phyloP scores from a whole-genome alignment of 352 stramenopile genomes.

The Globisporangium polare region DNA sequence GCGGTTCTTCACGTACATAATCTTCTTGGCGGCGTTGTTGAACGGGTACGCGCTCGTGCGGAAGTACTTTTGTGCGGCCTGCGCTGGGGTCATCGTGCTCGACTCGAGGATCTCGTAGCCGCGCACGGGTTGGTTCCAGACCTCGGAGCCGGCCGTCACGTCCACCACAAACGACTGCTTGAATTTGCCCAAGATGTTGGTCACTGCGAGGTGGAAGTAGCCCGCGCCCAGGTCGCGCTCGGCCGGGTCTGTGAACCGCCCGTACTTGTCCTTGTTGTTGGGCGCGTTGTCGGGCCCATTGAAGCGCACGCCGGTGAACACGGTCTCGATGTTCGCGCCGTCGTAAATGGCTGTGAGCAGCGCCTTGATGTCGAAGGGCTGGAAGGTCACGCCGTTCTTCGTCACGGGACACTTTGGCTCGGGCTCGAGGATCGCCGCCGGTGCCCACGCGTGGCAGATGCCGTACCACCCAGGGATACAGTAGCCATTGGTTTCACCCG shows the following conservation, averaged over 20 bases:
- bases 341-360: constrained; percentile 23
- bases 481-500: constrained; percentile 15
- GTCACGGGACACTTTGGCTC: constrained; percentile 14
- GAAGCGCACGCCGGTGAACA: constrained; percentile 18
- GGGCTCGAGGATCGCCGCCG: constrained; percentile 35
- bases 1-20: constrained; percentile 39
- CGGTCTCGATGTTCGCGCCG: constrained; percentile 5
- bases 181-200: constrained; percentile 13
- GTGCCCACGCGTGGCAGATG: constrained; percentile 52
- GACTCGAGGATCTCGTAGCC: constrained; percentile 31
- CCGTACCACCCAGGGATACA: constrained; percentile 53
- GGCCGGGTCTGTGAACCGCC: constrained; percentile 9
- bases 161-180: constrained; percentile 14
- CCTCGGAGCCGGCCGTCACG: constrained; percentile 15
- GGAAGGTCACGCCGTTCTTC: constrained; percentile 38
- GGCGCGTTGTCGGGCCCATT: constrained; percentile 4
- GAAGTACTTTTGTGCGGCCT: constrained; percentile 36
- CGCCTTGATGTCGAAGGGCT: constrained; percentile 53
- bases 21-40: constrained; percentile 31
- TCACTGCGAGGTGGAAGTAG: constrained; percentile 13
- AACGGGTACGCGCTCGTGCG: constrained; percentile 43
- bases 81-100: constrained; percentile 24
- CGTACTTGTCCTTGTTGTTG: constrained; percentile 12
- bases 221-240: constrained; percentile 10
- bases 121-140: constrained; percentile 63